Percentiles rank a stretch among this genome's conserved stretches.
These are phyloP conservation scores for Exutisphaerella laricina DNA, from an alignment of 2,329 filamentous ascomycete species.

Conservation along the genomic window DNA sequence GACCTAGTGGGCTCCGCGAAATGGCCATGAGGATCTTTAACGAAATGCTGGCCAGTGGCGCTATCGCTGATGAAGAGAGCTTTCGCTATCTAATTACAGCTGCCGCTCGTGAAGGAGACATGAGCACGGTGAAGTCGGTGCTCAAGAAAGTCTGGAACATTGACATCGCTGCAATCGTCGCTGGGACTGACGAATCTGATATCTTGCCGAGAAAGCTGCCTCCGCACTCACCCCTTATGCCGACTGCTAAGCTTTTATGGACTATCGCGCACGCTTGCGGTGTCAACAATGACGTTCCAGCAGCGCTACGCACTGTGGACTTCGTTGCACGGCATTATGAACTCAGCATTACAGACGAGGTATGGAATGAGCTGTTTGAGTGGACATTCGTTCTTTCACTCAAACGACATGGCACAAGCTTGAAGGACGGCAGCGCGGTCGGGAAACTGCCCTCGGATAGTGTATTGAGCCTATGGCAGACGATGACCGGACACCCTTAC, in stretches of 20 bases:
- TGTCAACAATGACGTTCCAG: conserved; percentile 57
- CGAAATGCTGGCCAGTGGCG: conserved; percentile 43
- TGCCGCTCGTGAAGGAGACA: conserved; percentile 48
- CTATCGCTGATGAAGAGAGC: conserved; percentile 47
- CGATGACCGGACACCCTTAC: conserved; percentile 56
- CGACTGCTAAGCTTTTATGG: conserved; percentile 55
- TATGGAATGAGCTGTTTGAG: conserved; percentile 63
- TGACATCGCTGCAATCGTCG: conserved; percentile 41
- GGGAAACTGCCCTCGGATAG: conserved; percentile 38
- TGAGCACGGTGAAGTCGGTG: conserved; percentile 43
- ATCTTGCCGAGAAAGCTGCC: conserved; percentile 38
- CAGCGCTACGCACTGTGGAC: conserved; percentile 56
- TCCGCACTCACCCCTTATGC: conserved; percentile 51
- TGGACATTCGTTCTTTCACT: conserved; percentile 58
- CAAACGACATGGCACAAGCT: conserved; percentile 28
- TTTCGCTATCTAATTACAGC: conserved; percentile 51
- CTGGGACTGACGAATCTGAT: conserved; percentile 28
- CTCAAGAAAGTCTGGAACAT: conserved; percentile 52
- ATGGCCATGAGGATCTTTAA: conserved; percentile 39
- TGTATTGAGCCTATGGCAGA: conserved; percentile 52
- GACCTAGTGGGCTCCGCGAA: conserved; percentile 28
- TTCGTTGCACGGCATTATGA: conserved; percentile 56
- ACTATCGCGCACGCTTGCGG: conserved; percentile 65
- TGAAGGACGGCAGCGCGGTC: conserved; percentile 29
- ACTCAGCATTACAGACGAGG: conserved; percentile 50